Evolutionary conservation across 306 rosid genomes (phyloP), one percentile per base, ranked within the genome.

Genomic region (Abrus precatorius): DNA sequence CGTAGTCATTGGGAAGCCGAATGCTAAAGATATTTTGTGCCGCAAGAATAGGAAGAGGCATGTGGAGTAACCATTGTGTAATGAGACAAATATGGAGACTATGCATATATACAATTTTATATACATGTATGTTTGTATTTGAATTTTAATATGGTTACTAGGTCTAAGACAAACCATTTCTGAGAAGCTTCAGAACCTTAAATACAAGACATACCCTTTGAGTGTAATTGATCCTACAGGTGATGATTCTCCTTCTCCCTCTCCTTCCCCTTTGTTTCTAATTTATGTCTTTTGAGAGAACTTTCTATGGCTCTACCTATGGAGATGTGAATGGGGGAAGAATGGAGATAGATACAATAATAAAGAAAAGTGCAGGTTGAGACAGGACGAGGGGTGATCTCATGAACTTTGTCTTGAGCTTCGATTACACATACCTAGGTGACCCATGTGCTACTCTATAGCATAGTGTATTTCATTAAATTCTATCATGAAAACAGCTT

Each of bases 1-100:
- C 64, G 60, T 11, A 54, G 54, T 71, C 66, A 20, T 53, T 75
- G 85, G 72, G 84, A 65, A 70, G 28, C 81, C 34, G 20, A 59
- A 75, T 34, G 77, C 30, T 38, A 13, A 29, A 10, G 29, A 61
- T 80, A 68, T 57, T 80, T 76, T 84, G 68, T 78, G 79, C 76
- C 85, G 75, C 72, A 75, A 45, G 80, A 80, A 53, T 56, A 77
- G 89, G 90, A 75, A 6, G 54, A 30, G 78, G 83, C 97, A 92
- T 82, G 95, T 88, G 94, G 75, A 59, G 70, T 69, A 84, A 61
- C 68, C 20, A 83, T 50, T 33, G 48, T 80, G 65, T 55, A 75
- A 74, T 44, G 65, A 50, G 82, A 85, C 79, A 78, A 77, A 78
- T 62, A 77, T 73, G 36, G 64, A 57, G n/a, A 29, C 43, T 29